phyloP scores from a whole-genome alignment of 768 basidiomycete genomes.

The Dioszegia hungarica region DNA sequence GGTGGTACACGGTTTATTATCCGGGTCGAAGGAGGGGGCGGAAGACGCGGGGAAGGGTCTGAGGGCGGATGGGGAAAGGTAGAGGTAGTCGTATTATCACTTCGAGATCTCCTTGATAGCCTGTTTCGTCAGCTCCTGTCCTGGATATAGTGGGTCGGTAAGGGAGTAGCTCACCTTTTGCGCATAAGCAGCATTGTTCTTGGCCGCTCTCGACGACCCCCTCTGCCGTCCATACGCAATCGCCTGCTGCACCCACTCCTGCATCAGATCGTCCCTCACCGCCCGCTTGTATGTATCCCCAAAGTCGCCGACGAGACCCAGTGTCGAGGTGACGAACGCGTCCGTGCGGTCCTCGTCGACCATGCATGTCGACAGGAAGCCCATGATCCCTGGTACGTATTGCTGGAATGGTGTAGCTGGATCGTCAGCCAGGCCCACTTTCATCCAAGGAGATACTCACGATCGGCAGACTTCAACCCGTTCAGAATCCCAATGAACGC shows the following conservation, averaged over 20 bases:
- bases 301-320: slow-evolving; percentile 87
- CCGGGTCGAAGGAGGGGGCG: too few species aligned
- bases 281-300: slow-evolving; percentile 77
- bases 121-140: slow-evolving; percentile 14
- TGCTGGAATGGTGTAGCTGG: slow-evolving; percentile 59
- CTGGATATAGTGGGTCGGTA: too few species aligned
- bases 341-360: slow-evolving; percentile 80
- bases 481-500: slow-evolving; percentile 94
- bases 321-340: slow-evolving; percentile 63
- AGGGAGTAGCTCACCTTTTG: slow-evolving; percentile 24
- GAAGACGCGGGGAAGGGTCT: too few species aligned
- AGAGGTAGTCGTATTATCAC: not conserved
- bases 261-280: slow-evolving; percentile 70
- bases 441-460: slow-evolving; percentile 51
- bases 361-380: slow-evolving; percentile 69
- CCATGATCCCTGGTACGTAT: slow-evolving; percentile 68
- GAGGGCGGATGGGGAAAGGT: not conserved
- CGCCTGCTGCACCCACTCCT: slow-evolving; percentile 64
- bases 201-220: slow-evolving; percentile 22
- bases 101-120: slow-evolving; percentile 32
- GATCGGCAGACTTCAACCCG: slow-evolving; percentile 78
- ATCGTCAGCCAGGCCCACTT: not conserved
- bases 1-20: not conserved
- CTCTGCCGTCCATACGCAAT: slow-evolving; percentile 27
- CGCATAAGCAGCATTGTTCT: slow-evolving; percentile 34